A percentile compares a stretch with the other conserved stretches of the same genome.
Conservation (phyloP, 2,329 filamentous ascomycete species). For the Cordyceps cateniannulata region DNA sequence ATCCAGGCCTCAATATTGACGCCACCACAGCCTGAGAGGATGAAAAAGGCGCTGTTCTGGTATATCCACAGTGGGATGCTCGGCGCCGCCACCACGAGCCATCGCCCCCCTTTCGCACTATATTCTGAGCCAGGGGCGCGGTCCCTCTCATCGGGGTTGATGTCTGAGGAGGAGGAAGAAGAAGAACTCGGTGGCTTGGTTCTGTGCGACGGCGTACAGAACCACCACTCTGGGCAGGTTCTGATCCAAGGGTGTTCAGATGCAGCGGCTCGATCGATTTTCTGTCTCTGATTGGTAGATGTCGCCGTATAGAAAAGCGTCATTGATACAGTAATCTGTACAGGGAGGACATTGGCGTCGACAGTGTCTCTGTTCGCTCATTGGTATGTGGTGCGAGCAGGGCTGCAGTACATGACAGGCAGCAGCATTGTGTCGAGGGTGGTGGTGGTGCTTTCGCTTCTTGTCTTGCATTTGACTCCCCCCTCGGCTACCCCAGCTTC, state of each 20-base stretch:
- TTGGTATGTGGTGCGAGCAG: neutral
- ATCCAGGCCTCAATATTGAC: neutral
- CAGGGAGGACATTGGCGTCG: neutral
- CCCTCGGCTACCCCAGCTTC: neutral
- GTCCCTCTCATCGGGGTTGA: no score
- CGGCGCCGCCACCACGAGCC: constrained; percentile 1
- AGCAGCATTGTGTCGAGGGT: neutral
- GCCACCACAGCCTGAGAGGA: neutral
- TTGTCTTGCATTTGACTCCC: neutral
- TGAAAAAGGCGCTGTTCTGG: neutral
- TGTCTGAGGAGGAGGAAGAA: neutral
- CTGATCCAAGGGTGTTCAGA: no score
- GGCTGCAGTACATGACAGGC: neutral
- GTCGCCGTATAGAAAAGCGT: neutral
- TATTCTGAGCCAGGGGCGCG: neutral
- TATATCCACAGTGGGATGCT: neutral
- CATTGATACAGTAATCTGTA: no score
- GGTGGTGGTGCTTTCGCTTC: neutral
- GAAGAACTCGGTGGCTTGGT: neutral
- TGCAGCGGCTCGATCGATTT: neutral
- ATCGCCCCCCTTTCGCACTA: neutral
- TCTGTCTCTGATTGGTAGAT: neutral
- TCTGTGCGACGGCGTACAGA: neutral
- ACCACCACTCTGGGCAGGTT: no score
- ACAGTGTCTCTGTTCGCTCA: neutral